These are phyloP conservation scores for Capsicum chinense DNA, from an alignment of 257 asterid genomes.

Conservation along the genomic window DNA sequence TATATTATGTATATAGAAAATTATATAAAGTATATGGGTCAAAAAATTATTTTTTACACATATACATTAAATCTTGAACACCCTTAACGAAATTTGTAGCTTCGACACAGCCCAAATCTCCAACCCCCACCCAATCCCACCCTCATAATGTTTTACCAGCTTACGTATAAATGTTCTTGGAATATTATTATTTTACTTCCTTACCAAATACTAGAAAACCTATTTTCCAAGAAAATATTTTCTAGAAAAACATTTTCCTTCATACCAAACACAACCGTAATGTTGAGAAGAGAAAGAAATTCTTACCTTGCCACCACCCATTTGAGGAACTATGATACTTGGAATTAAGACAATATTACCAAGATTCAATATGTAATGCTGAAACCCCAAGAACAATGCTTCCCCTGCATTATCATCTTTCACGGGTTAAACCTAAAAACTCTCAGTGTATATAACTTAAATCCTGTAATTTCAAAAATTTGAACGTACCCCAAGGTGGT, in stretches of 20 bases:
- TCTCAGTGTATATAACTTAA: not conserved
- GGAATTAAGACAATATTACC: conserved; percentile 74
- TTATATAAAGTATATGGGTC: too few relatives aligned
- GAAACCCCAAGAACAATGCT: conserved; percentile 68
- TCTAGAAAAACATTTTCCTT: too few relatives aligned
- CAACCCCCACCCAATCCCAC: too few relatives aligned
- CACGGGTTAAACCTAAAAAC: not conserved
- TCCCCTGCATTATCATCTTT: conserved; percentile 53
- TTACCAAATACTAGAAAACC: too few relatives aligned
- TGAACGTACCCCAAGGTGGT: conserved; percentile 61
- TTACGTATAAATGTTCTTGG: too few relatives aligned
- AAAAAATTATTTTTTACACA: too few relatives aligned
- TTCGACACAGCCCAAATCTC: too few relatives aligned
- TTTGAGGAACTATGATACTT: conserved; percentile 60
- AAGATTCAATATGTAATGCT: conserved; percentile 70
- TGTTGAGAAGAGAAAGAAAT: not conserved
- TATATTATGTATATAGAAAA: too few relatives aligned
- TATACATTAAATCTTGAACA: too few relatives aligned
- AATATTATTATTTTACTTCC: too few relatives aligned
- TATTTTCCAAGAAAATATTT: not conserved
- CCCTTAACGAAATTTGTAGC: too few relatives aligned
- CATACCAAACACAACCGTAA: not conserved
- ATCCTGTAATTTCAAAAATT: not conserved
- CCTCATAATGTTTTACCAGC: too few relatives aligned
- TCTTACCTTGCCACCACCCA: conserved; percentile 83